Conservation (phyloP, 306 rosid genomes). For the Senna siamea region DNA sequence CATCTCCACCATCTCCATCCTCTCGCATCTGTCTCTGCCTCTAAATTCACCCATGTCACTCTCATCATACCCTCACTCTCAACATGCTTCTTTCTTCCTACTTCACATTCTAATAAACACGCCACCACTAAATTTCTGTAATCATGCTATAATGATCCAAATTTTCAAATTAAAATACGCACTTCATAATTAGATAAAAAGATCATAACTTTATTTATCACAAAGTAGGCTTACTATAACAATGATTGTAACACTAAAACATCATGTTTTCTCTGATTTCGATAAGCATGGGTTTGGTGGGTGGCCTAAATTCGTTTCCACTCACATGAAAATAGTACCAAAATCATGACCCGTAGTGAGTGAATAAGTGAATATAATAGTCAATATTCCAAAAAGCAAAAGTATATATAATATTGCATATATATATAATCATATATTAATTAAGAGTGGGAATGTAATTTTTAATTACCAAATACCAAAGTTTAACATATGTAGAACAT, state of each 20-base stretch:
- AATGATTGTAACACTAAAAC: neutral
- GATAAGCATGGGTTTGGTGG: slow-evolving; percentile 3
- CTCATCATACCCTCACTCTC: neutral
- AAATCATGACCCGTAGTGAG: slow-evolving; percentile 37
- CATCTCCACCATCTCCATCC: slow-evolving; percentile 18
- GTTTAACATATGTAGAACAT: slow-evolving; percentile 26
- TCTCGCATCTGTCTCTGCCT: slow-evolving; percentile 33
- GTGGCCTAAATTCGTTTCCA: slow-evolving; percentile 18
- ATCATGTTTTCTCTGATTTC: neutral
- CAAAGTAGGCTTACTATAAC: neutral
- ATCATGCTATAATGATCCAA: neutral
- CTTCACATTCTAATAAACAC: slow-evolving; percentile 20
- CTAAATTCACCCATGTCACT: slow-evolving; percentile 33
- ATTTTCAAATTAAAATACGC: slow-evolving; percentile 16
- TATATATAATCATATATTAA: no score
- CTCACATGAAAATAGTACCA: slow-evolving; percentile 36
- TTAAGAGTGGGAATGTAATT: neutral
- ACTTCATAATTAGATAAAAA: no score
- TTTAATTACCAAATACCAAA: slow-evolving; percentile 37
- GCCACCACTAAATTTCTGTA: neutral
- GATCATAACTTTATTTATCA: no score
- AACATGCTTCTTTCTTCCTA: slow-evolving; percentile 28
- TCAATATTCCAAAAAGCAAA: slow-evolving; percentile 8
- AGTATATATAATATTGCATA: no score
- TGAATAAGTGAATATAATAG: slow-evolving; percentile 12